Conservation (phyloP, 2,329 filamentous ascomycete species). For the Alternaria sp. region DNA sequence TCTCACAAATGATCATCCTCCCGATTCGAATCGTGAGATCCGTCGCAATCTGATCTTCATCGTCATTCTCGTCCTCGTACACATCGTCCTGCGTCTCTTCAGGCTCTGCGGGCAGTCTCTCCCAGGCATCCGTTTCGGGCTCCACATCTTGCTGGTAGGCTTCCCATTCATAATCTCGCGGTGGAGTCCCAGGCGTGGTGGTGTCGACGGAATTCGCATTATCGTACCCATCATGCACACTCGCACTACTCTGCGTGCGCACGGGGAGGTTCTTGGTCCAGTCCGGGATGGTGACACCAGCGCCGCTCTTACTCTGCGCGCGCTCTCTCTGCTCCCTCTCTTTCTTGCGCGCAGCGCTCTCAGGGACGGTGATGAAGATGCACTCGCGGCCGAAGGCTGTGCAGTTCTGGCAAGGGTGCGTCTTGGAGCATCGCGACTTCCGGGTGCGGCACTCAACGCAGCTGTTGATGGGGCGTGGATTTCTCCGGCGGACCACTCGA, state of each 20-base stretch:
- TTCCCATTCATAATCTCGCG: constrained; percentile 49
- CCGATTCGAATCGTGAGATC: constrained; percentile 48
- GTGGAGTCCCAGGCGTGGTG: constrained; percentile 46
- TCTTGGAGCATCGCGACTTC: constrained; percentile 49
- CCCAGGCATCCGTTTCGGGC: constrained; percentile 46
- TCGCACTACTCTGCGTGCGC: constrained; percentile 35
- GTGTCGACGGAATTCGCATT: constrained; percentile 40
- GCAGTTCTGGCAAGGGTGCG: constrained; percentile 49
- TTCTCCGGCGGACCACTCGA: constrained; percentile 47
- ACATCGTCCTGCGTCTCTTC: constrained; percentile 48
- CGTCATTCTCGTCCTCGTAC: constrained; percentile 48
- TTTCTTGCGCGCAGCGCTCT: constrained; percentile 47
- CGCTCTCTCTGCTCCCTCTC: constrained; percentile 45
- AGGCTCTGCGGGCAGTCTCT: constrained; percentile 44
- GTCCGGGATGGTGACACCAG: constrained; percentile 35
- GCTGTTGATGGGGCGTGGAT: constrained; percentile 49
- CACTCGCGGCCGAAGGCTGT: constrained; percentile 49
- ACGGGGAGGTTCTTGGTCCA: constrained; percentile 48
- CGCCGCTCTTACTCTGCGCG: constrained; percentile 33
- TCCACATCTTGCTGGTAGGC: constrained; percentile 49
- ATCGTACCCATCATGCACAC: constrained; percentile 35
- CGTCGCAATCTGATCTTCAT: constrained; percentile 47
- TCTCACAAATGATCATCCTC: constrained; percentile 50
- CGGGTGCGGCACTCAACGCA: constrained; percentile 49
- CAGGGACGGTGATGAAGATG: constrained; percentile 48